Conservation (phyloP, 176 grass and related monocot genomes). For the Puya raimondii region DNA sequence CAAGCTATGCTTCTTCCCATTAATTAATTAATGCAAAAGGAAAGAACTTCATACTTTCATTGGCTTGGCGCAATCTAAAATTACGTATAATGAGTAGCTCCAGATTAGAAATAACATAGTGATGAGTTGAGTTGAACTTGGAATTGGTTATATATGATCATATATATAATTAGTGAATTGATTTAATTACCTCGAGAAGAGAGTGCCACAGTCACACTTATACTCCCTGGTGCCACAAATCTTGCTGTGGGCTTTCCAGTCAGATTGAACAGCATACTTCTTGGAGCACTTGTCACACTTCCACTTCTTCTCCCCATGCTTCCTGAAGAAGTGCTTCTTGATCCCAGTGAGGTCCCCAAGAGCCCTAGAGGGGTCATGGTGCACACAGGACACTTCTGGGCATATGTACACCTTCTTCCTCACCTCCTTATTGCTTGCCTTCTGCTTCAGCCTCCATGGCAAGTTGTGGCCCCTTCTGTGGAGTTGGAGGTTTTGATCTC, state of each 20-base stretch:
- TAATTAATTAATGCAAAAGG: too few species aligned
- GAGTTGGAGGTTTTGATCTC: conserved; percentile 22
- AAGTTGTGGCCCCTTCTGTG: conserved; percentile 21
- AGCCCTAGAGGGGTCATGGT: conserved; percentile 15
- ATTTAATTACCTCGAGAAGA: conserved; percentile 21
- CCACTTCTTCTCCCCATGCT: conserved; percentile 28
- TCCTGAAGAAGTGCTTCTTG: conserved; percentile 23
- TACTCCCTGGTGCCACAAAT: conserved; percentile 26
- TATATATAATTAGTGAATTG: neutral
- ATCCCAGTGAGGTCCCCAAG: conserved; percentile 25
- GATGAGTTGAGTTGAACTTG: neutral
- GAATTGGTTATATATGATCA: neutral
- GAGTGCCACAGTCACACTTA: conserved; percentile 18
- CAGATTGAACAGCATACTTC: conserved; percentile 21
- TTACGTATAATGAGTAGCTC: too few species aligned
- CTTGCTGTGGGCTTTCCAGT: conserved; percentile 23
- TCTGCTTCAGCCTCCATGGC: conserved; percentile 23
- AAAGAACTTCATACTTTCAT: too few species aligned
- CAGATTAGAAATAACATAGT: too few species aligned
- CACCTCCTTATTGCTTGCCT: conserved; percentile 8
- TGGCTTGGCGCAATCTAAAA: too few species aligned
- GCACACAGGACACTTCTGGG: conserved; percentile 18
- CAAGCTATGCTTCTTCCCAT: too few species aligned
- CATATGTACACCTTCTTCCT: conserved; percentile 26
- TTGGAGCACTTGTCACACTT: conserved; percentile 27